Conservation (phyloP, 805 yeast genomes). For the Ogataea kodamae region DNA sequence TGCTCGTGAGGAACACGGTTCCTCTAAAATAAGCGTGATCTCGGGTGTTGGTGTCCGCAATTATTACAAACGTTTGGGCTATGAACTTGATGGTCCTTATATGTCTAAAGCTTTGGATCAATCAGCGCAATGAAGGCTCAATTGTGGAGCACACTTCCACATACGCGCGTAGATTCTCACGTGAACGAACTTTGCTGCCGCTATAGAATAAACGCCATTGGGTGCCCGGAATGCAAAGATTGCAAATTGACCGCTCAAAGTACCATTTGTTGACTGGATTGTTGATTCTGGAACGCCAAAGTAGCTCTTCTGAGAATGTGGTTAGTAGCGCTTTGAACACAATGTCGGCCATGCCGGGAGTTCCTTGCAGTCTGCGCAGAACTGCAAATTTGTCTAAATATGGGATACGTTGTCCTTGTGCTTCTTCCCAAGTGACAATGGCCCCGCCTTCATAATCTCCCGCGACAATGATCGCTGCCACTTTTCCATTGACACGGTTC, state of each 20-base stretch:
- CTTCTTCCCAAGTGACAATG: slow-evolving; percentile 76
- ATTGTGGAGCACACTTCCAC: slow-evolving; percentile 52
- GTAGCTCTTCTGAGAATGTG: slow-evolving; percentile 65
- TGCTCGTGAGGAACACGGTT: slow-evolving; percentile 92
- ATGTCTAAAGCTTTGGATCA: slow-evolving; percentile 66
- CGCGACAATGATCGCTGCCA: slow-evolving; percentile 78
- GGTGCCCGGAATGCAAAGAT: slow-evolving; percentile 42
- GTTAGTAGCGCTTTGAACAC: slow-evolving; percentile 75
- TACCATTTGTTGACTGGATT: slow-evolving; percentile 98
- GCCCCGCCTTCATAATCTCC: slow-evolving; percentile 98
- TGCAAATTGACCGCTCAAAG: slow-evolving; percentile 83
- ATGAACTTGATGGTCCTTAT: slow-evolving; percentile 89
- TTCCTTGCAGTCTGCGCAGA: slow-evolving; percentile 76
- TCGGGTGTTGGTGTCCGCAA: slow-evolving; percentile 98
- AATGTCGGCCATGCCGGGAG: slow-evolving; percentile 90
- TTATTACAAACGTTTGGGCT: slow-evolving; percentile 90
- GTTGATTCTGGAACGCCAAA: slow-evolving; percentile 85
- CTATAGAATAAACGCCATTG: slow-evolving; percentile 41
- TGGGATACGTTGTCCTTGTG: slow-evolving; percentile 43
- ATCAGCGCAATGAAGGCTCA: slow-evolving; percentile 46
- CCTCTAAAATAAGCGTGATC: slow-evolving; percentile 86
- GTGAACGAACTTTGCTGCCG: slow-evolving; percentile 32
- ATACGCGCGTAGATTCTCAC: slow-evolving; percentile 44
- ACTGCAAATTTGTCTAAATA: slow-evolving; percentile 95
- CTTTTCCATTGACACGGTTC: slow-evolving; percentile 54